Percentiles rank a stretch among this genome's conserved stretches.
Conservation (phyloP, 805 yeast genomes). For the Schwanniomyces pseudopolymorphus region DNA sequence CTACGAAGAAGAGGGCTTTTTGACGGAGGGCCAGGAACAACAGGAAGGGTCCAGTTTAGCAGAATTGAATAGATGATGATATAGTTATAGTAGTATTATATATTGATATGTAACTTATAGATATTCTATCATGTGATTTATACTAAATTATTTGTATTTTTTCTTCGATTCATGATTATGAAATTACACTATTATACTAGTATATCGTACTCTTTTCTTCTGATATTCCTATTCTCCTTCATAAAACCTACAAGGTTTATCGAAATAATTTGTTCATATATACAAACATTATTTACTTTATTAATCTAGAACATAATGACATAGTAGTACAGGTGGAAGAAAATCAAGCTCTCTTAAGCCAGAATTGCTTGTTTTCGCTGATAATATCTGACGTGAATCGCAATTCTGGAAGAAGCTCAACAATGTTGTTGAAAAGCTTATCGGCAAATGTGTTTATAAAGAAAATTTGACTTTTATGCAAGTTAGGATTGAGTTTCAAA, state of each 20-base stretch:
- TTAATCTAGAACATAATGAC: not conserved
- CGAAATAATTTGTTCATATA: not conserved
- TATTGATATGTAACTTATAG: too few species aligned
- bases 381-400: conserved; percentile 56
- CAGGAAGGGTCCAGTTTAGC: too few species aligned
- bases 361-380: conserved; percentile 51
- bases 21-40: not conserved
- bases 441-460: conserved; percentile 82
- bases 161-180: too few species aligned
- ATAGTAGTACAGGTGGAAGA: not conserved
- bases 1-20: not conserved
- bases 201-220: too few species aligned
- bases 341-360: conserved; percentile 34
- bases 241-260: too few species aligned
- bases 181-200: too few species aligned
- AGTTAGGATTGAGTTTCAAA: conserved; percentile 43
- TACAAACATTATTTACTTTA: not conserved
- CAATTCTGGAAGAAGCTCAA: conserved; percentile 60
- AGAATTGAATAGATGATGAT: too few species aligned
- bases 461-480: conserved; percentile 75
- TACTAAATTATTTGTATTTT: too few species aligned
- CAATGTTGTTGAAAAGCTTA: conserved; percentile 67
- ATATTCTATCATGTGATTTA: too few species aligned
- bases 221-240: too few species aligned
- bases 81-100: too few species aligned